Evolutionary conservation across 2,329 filamentous ascomycete species (phyloP), one percentile per base, ranked within the genome.

Genomic region (Emmonsia crescens): DNA sequence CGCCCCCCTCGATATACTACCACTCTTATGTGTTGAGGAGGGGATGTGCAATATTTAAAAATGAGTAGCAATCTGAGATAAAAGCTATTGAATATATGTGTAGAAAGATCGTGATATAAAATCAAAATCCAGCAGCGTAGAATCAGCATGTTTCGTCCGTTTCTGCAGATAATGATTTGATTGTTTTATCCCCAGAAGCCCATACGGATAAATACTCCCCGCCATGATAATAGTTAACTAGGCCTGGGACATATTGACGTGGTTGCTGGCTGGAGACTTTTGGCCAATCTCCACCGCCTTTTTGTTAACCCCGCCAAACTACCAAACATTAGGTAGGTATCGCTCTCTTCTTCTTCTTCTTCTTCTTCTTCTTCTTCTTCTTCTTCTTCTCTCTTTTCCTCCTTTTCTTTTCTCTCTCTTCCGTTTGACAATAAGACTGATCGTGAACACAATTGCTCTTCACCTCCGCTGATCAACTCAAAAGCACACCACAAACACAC

Each of bases 341-440:
- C 27, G 6, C 44, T 36, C 33, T 21, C 27, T 44, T 19, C 1
- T 33, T 38, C 19, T 40, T 21, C 27, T 51, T 21, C 21, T 27
- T 51, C 27, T 52, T 19, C 16, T 10, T 48, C 42, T 38, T 40
- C 31, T 10, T 33, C 29, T 46, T 40, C 60, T 57, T 61, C 57
- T 49, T 40, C 51, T 58, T 59, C 31, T 59, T 38, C 56, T 62
- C 60, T 58, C 27, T 29, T 55, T 59, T 57, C 60, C 59, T 31
- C 33, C 61, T 57, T 56, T 60, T 62, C 33, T 63, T 62, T 54
- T 61, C 58, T 44, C 60, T 62, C 59, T 64, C 57, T 3, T 48
- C 54, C 38, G 36, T 38, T 38, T 38, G 36, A 38, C 36, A 38
- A 38, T 38, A 38, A 64, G 49, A 60, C 64, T 61, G 56, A 57